These are phyloP conservation scores for Botryotinia calthae DNA, from an alignment of 2,329 filamentous ascomycete genomes.

Conservation along the genomic window DNA sequence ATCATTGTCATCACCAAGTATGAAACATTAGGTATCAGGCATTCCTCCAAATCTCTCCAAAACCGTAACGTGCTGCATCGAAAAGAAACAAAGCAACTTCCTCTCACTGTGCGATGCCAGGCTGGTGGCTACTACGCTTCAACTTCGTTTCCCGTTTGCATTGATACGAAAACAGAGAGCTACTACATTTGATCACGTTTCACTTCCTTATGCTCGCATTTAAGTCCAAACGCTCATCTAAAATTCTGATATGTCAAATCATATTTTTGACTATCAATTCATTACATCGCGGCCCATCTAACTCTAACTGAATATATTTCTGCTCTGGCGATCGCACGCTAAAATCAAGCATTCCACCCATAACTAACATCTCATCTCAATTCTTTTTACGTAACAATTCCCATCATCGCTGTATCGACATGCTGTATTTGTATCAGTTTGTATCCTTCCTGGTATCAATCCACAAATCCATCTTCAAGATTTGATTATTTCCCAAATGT, in stretches of 20 bases:
- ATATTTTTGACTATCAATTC: slow-evolving; percentile 6
- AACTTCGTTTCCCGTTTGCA: neutral
- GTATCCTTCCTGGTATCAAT: slow-evolving; percentile 11
- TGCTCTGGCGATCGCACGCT: neutral
- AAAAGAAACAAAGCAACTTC: neutral
- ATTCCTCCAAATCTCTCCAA: neutral
- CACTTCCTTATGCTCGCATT: neutral
- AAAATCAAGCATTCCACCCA: neutral
- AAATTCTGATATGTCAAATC: neutral
- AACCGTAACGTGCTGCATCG: neutral
- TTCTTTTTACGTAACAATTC: neutral
- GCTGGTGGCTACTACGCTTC: neutral
- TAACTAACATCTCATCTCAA: neutral
- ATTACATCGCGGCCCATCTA: neutral
- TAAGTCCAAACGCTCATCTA: neutral
- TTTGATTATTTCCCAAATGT: slow-evolving; percentile 6
- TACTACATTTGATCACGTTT: neutral
- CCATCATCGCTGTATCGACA: neutral
- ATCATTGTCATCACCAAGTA: neutral
- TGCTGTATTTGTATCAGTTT: neutral
- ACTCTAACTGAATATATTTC: neutral
- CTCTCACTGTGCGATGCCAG: neutral
- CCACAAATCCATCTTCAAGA: slow-evolving; percentile 8
- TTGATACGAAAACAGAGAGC: neutral
- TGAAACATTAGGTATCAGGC: neutral